Evolutionary conservation across 345 rosid genomes (phyloP).

Genomic region (Dipteronia sinensis): DNA sequence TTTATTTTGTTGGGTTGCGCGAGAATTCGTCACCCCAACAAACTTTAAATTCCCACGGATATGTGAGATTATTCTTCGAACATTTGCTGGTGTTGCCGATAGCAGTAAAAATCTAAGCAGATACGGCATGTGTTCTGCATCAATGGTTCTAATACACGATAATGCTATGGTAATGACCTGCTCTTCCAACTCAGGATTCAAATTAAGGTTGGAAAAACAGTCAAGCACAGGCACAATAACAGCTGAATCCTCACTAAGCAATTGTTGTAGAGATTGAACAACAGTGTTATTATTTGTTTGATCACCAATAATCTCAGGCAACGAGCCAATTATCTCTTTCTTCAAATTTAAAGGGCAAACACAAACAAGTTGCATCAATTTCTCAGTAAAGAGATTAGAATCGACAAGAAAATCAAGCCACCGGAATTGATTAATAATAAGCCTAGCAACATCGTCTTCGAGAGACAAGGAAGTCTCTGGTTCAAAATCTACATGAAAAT

Average conservation of each 20-base stretch:
- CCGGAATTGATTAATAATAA: slow-evolving; percentile 68
- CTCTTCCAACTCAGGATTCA: slow-evolving; percentile 69
- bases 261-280: slow-evolving; percentile 65
- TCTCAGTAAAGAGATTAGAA: slow-evolving; percentile 55
- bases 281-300: slow-evolving; percentile 45
- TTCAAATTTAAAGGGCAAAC: slow-evolving; percentile 66
- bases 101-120: slow-evolving; percentile 76
- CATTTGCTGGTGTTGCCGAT: slow-evolving; percentile 68
- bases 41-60: slow-evolving; percentile 73
- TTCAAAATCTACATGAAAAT: slow-evolving; percentile 44
- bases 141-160: slow-evolving; percentile 71
- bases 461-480: slow-evolving; percentile 34
- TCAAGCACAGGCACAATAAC: slow-evolving; percentile 74
- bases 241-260: slow-evolving; percentile 79
- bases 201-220: slow-evolving; percentile 68
- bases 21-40: slow-evolving; percentile 49
- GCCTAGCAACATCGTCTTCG: slow-evolving; percentile 71
- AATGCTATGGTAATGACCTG: slow-evolving; percentile 79
- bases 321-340: slow-evolving; percentile 83
- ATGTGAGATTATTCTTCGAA: slow-evolving; percentile 67
- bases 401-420: slow-evolving; percentile 78
- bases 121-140: slow-evolving; percentile 73
- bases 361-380: slow-evolving; percentile 68
- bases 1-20: slow-evolving; percentile 43
- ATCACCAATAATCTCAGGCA: slow-evolving; percentile 84